Conservation (phyloP, 345 rosid genomes). For the Raphanus raphanistrum region DNA sequence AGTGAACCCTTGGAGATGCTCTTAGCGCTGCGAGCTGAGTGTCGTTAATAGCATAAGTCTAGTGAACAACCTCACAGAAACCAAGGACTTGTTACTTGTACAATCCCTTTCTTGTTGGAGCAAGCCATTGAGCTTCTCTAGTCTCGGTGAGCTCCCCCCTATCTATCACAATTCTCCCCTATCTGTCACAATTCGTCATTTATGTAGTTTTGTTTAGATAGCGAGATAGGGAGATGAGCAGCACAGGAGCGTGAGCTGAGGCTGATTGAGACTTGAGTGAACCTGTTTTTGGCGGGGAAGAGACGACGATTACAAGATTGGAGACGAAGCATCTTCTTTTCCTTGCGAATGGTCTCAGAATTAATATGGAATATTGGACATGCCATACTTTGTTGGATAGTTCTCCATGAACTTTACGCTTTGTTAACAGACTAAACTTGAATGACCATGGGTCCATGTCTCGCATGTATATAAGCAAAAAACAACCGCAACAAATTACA, state of each 20-base stretch:
- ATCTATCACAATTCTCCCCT: conserved; percentile 46
- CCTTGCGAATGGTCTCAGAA: conserved; percentile 1
- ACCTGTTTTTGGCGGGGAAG: conserved; percentile 38
- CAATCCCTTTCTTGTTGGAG: conserved; percentile 70
- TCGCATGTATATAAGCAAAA: background rate
- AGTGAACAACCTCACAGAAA: conserved; percentile 75
- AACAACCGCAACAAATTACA: background rate
- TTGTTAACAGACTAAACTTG: background rate
- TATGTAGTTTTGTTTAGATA: conserved; percentile 6
- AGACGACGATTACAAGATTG: conserved; percentile 41
- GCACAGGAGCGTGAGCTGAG: conserved; percentile 29
- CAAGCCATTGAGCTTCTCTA: conserved; percentile 79
- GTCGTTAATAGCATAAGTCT: conserved; percentile 37
- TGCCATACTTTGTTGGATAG: background rate
- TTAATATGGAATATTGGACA: background rate
- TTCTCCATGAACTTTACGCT: background rate
- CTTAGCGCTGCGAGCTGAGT: conserved; percentile 50
- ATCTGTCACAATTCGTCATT: background rate
- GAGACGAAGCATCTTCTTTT: conserved; percentile 51
- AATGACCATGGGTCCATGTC: no score
- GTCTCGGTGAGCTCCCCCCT: conserved; percentile 82
- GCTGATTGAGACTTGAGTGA: conserved; percentile 19
- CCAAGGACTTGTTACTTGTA: no score
- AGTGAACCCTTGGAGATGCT: no score
- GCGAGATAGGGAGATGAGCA: conserved; percentile 30